These are phyloP conservation scores for Orbilia javanica DNA, from an alignment of 2,329 filamentous ascomycete species.

Conservation along the genomic window DNA sequence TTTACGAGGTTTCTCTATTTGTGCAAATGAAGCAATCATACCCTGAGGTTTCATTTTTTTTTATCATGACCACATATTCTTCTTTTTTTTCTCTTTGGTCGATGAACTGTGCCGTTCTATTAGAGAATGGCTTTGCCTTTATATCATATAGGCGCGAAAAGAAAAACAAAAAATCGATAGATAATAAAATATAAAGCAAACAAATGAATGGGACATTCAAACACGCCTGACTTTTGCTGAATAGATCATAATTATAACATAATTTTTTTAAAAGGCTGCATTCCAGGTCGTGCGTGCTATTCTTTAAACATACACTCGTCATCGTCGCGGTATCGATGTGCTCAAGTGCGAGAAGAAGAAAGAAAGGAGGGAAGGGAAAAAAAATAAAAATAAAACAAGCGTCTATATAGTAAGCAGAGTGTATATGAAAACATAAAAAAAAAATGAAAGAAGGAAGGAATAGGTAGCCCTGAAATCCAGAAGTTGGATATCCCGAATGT, in stretches of 20 bases:
- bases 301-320: not conserved
- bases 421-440: not conserved
- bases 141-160: constrained; percentile 6
- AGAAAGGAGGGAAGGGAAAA: too few species aligned
- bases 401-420: not conserved
- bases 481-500: constrained; percentile 3
- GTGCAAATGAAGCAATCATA: not conserved
- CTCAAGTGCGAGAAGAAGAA: not conserved
- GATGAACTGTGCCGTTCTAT: not conserved
- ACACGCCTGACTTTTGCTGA: not conserved
- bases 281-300: too few species aligned
- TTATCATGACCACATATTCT: not conserved
- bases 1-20: not conserved
- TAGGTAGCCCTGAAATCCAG: too few species aligned
- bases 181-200: constrained; percentile 2
- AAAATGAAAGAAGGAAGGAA: not conserved
- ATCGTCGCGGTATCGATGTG: too few species aligned
- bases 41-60: not conserved
- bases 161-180: not conserved
- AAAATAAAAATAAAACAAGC: not conserved
- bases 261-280: too few species aligned
- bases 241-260: too few species aligned
- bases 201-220: not conserved
- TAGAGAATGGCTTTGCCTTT: not conserved
- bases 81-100: not conserved